Percentiles rank a stretch among this genome's conserved stretches.
These are phyloP conservation scores for Acrocalymma vagum DNA, from an alignment of 2,329 filamentous ascomycete species.

Conservation along the genomic window DNA sequence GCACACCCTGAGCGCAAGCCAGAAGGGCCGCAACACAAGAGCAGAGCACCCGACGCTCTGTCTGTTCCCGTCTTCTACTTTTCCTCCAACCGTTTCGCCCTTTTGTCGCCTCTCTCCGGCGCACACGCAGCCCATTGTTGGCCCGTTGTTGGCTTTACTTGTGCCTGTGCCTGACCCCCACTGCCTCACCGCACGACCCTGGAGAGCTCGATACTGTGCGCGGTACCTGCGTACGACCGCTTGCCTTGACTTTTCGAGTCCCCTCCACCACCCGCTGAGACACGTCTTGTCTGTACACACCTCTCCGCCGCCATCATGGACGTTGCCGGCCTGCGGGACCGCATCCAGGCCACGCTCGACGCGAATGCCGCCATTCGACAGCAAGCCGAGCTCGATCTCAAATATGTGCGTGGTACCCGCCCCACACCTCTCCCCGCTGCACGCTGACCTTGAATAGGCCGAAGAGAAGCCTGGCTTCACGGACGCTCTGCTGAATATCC, in stretches of 20 bases:
- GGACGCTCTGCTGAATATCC: constrained; percentile 87
- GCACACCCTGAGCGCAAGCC: constrained; percentile 14
- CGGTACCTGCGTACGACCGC: too few species aligned
- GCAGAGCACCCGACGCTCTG: constrained; percentile 2
- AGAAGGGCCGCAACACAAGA: constrained; percentile 9
- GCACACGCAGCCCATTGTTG: constrained; percentile 1
- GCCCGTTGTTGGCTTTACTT: too few species aligned
- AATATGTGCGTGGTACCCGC: constrained; percentile 68
- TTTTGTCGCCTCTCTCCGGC: constrained; percentile 6
- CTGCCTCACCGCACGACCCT: constrained; percentile 17
- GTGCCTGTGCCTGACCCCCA: constrained; percentile 4
- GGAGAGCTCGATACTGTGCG: constrained; percentile 13
- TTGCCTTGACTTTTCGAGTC: too few species aligned
- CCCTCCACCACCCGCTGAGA: constrained; percentile 11
- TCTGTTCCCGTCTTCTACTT: constrained; percentile 2
- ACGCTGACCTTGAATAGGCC: constrained; percentile 66
- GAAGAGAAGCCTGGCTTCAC: constrained; percentile 91
- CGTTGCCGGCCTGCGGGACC: constrained; percentile 75
- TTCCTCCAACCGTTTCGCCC: background rate
- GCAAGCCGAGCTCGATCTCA: constrained; percentile 81
- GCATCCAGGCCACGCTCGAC: constrained; percentile 79
- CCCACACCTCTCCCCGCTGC: constrained; percentile 15
- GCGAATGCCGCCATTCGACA: constrained; percentile 77
- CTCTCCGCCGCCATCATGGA: constrained; percentile 66
- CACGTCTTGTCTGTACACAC: constrained; percentile 6